These are phyloP conservation scores for Capsicum pubescens DNA, from an alignment of 257 asterid genomes.

Conservation along the genomic window DNA sequence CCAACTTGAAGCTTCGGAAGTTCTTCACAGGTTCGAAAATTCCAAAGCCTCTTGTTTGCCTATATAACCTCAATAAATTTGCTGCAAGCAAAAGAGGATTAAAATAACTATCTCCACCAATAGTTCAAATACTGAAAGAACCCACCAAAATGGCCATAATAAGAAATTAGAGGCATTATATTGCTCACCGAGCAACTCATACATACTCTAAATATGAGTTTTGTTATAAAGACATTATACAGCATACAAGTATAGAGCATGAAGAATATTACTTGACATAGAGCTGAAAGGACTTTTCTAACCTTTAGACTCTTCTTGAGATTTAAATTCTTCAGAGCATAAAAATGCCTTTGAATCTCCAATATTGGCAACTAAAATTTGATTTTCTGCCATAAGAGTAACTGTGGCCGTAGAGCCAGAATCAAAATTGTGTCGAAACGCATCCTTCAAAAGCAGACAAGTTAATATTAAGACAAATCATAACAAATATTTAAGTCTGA, in stretches of 20 bases:
- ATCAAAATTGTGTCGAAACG: constrained; percentile 62
- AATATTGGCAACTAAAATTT: constrained; percentile 86
- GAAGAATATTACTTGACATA: not conserved
- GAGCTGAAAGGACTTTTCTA: constrained; percentile 33
- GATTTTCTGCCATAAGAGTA: constrained; percentile 73
- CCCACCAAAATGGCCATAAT: not conserved
- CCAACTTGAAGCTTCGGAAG: constrained; percentile 60
- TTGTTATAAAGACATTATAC: not conserved
- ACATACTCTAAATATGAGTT: not conserved
- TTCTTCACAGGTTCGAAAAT: constrained; percentile 58
- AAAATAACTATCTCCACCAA: constrained; percentile 19
- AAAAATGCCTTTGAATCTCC: constrained; percentile 97
- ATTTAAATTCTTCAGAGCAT: constrained; percentile 84
- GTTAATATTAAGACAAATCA: constrained; percentile 36
- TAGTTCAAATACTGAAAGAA: not conserved
- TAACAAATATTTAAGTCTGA: constrained; percentile 24
- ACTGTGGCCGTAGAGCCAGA: constrained; percentile 95
- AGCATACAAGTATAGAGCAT: not conserved
- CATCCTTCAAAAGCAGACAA: constrained; percentile 66
- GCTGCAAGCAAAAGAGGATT: constrained; percentile 61
- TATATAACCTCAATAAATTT: constrained; percentile 70
- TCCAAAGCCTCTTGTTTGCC: constrained; percentile 58
- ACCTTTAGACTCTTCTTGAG: constrained; percentile 94
- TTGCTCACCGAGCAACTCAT: constrained; percentile 15
- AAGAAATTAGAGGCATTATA: not conserved